Evolutionary conservation across 108 stramenopile genomes (phyloP), one percentile per base, ranked within the genome.

Genomic region (Stephanodiscus triporus): DNA sequence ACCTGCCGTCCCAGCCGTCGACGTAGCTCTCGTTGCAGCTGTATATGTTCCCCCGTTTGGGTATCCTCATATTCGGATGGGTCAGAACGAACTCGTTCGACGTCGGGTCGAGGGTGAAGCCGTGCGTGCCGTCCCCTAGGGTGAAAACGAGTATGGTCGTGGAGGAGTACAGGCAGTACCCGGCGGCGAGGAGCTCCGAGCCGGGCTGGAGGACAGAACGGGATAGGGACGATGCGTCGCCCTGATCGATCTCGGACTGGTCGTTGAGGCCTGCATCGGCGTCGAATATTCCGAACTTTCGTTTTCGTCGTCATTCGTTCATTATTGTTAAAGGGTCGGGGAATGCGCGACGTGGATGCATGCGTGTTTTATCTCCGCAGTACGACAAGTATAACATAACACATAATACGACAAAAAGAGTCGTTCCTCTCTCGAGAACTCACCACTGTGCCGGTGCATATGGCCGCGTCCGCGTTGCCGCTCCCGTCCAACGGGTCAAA

Each of bases 401-500:
- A n/a, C n/a, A n/a, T n/a, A n/a, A n/a, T n/a, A n/a, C n/a, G n/a
- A n/a, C n/a, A n/a, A n/a, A n/a, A n/a, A n/a, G n/a, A n/a, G n/a
- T n/a, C n/a, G n/a, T n/a, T 45, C 14, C 16, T 5, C 29, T n/a
- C 56, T 9, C 37, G 58, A 47, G 23, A 63, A 50, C 78, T 66
- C 37, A 78, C 78, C 58, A 99, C 96, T 16, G 98, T 98, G 17
- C 97, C 99, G 0, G 97, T 97, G 72, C 97, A 98, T 58, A 99
- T 97, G 59, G 90, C 88, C 38, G 98, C 97, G 88, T 99, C 98
- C 64, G 97, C 96, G 87, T 99, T 99, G 36, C 95, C 95, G 63
- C 90, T 91, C 42, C 99, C 99, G 84, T 99, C 99, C 60, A 99
- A 83, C 19, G 99, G 99, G 82, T 99, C 99, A 80, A 99, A 96